Conservation (phyloP, 495 filamentous ascomycete species). For the Tuber melanosporum region DNA sequence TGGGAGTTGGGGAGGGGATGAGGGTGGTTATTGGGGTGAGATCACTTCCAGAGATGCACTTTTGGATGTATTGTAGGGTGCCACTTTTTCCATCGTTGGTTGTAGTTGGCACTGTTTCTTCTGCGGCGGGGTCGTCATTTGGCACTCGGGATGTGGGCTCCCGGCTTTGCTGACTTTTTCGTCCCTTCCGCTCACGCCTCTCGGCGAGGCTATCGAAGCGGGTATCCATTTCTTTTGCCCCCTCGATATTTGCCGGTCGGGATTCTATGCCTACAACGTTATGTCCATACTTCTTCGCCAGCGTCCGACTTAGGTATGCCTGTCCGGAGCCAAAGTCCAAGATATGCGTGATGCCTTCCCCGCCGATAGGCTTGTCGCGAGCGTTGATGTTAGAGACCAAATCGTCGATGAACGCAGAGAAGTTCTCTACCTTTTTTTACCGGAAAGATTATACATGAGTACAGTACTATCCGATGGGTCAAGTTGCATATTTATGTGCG, state of each 20-base stretch:
- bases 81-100: conserved; percentile 48
- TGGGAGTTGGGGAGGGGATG: conserved; percentile 35
- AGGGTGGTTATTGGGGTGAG: conserved; percentile 14
- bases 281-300: conserved; percentile 80
- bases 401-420: conserved; percentile 45
- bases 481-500: conserved; percentile 40
- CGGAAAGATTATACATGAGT: conserved; percentile 13
- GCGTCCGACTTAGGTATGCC: conserved; percentile 83
- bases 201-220: conserved; percentile 70
- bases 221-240: conserved; percentile 75
- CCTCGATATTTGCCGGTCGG: conserved; percentile 72
- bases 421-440: conserved; percentile 46
- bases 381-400: conserved; percentile 51
- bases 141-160: conserved; percentile 46
- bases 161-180: conserved; percentile 59
- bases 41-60: conserved; percentile 45
- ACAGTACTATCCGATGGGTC: neutral
- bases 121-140: conserved; percentile 50
- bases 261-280: conserved; percentile 89
- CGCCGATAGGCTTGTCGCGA: conserved; percentile 36
- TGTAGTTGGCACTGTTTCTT: conserved; percentile 34
- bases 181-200: conserved; percentile 59
- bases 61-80: conserved; percentile 62
- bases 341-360: conserved; percentile 64
- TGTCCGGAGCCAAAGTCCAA: conserved; percentile 95